Percentiles rank a stretch among this genome's conserved stretches.
phyloP scores from a whole-genome alignment of 441 rosid species.

The Macaranga tanarius region DNA sequence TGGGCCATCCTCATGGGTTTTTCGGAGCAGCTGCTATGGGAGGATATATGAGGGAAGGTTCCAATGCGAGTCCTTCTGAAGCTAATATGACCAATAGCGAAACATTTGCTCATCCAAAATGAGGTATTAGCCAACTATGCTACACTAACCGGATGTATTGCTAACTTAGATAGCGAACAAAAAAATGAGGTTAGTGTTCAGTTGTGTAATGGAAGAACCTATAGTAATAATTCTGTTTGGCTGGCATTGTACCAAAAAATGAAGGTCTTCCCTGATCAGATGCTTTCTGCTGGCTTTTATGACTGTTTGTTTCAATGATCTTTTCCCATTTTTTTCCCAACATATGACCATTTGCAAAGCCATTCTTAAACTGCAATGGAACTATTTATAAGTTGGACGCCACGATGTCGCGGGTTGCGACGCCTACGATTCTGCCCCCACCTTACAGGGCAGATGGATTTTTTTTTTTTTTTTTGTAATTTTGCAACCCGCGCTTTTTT shows the following conservation, averaged over 20 bases:
- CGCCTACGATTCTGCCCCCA: no score
- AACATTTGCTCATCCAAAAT: slow-evolving; percentile 33
- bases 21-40: slow-evolving; percentile 29
- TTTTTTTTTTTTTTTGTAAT: no score
- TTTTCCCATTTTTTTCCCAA: neutral
- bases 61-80: slow-evolving; percentile 31
- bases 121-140: slow-evolving; percentile 16
- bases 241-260: neutral
- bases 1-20: slow-evolving; percentile 51
- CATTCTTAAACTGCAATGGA: no score
- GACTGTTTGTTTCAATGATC: neutral
- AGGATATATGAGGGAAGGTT: slow-evolving; percentile 39
- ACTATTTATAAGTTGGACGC: no score
- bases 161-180: slow-evolving; percentile 6
- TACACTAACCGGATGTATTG: slow-evolving; percentile 11
- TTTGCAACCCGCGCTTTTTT: no score
- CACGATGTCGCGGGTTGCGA: no score
- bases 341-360: no score
- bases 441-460: no score
- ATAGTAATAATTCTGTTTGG: neutral
- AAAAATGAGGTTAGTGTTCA: slow-evolving; percentile 21
- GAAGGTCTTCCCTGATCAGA: neutral
- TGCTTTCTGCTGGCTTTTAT: neutral
- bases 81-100: slow-evolving; percentile 32
- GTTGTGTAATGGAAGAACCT: neutral